Conservation (phyloP, 2,329 filamentous ascomycete genomes). For the Penicillium sp. region DNA sequence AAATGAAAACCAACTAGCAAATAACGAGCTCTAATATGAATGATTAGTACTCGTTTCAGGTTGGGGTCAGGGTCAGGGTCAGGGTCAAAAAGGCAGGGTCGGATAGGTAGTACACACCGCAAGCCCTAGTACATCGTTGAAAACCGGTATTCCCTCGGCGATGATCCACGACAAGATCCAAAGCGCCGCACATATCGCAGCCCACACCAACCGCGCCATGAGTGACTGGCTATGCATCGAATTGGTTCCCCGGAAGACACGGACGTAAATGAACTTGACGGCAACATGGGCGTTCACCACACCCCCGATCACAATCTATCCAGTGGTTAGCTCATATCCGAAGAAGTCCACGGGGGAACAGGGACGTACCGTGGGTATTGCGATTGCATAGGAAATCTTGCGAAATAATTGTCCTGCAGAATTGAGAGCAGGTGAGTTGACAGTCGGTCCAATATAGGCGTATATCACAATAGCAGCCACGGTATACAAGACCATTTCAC, state of each 20-base stretch:
- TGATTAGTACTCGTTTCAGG: slow-evolving; percentile 15
- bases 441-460: slow-evolving; percentile 58
- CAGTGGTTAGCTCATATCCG: background rate
- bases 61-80: too few species aligned
- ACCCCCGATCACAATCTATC: slow-evolving; percentile 62
- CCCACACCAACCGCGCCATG: slow-evolving; percentile 56
- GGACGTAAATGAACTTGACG: slow-evolving; percentile 62
- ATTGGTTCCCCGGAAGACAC: slow-evolving; percentile 58
- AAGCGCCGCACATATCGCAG: slow-evolving; percentile 51
- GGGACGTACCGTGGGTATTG: slow-evolving; percentile 56
- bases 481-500: slow-evolving; percentile 61
- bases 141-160: slow-evolving; percentile 66
- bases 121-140: slow-evolving; percentile 63
- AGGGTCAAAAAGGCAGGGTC: background rate
- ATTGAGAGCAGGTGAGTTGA: slow-evolving; percentile 63
- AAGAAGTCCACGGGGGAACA: background rate
- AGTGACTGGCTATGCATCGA: slow-evolving; percentile 50
- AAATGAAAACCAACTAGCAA: slow-evolving; percentile 63
- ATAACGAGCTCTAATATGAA: slow-evolving; percentile 48
- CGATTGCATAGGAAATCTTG: slow-evolving; percentile 65
- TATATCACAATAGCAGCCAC: slow-evolving; percentile 66
- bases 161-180: slow-evolving; percentile 65
- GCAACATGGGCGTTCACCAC: slow-evolving; percentile 67
- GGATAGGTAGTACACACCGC: slow-evolving; percentile 37
- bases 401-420: slow-evolving; percentile 56